These are phyloP conservation scores for Cryptococcus maquisensis DNA, from an alignment of 1,284 basidiomycete genomes.

Conservation along the genomic window DNA sequence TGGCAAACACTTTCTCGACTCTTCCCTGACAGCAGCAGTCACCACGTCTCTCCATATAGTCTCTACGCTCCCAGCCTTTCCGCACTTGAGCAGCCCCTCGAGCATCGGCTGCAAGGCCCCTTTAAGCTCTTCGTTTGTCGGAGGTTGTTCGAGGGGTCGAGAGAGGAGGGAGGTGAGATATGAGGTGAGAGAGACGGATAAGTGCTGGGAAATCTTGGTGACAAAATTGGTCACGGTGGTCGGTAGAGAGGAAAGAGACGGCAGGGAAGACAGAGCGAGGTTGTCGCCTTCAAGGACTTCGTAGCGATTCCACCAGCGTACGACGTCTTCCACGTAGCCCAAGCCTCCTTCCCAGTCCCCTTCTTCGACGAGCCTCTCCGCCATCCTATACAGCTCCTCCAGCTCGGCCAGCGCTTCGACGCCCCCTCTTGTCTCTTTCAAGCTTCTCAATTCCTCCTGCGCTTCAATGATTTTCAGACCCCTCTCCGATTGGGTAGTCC, in stretches of 20 bases:
- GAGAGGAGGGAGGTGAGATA: constrained; percentile 65
- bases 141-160: constrained; percentile 1
- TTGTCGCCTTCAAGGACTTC: constrained; percentile 4
- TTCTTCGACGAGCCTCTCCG: constrained; percentile 65
- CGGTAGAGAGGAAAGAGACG: constrained; percentile 68
- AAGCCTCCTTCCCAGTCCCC: constrained; percentile 84
- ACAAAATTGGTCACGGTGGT: constrained; percentile 62
- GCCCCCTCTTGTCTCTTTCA: constrained; percentile 60
- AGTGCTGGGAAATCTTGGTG: constrained; percentile 66
- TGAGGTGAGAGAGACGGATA: constrained; percentile 72
- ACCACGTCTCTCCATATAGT: constrained; percentile 73
- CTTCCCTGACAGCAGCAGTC: constrained; percentile 61
- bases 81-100: constrained; percentile 69
- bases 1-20: constrained; percentile 52
- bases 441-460: constrained; percentile 61
- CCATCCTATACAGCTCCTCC: constrained; percentile 68
- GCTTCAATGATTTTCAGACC: constrained; percentile 69
- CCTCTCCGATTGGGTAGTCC: constrained; percentile 68
- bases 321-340: constrained; percentile 68
- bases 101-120: constrained; percentile 59
- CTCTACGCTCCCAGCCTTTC: constrained; percentile 65
- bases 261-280: constrained; percentile 53
- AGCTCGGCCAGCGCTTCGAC: constrained; percentile 66
- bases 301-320: constrained; percentile 59
- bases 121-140: constrained; percentile 30